Percentiles rank a stretch among this genome's conserved stretches.
Conservation (phyloP, 306 rosid genomes). For the Gastrolobium bilobum region DNA sequence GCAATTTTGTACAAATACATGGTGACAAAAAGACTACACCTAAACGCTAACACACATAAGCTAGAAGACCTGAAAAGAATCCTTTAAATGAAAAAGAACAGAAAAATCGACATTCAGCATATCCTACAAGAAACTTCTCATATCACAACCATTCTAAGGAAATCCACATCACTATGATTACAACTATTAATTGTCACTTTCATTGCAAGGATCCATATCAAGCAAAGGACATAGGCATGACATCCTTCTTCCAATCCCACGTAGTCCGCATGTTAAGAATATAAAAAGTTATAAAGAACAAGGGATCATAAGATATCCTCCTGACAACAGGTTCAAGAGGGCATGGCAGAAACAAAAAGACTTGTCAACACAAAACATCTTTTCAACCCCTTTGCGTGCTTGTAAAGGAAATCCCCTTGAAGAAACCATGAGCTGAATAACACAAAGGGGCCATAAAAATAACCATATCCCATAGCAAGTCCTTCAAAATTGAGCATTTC, state of each 20-base stretch:
- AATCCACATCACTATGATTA: not conserved
- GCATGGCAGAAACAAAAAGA: not conserved
- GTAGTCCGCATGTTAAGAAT: not conserved
- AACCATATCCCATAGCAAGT: not conserved
- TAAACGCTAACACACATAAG: not conserved
- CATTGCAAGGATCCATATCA: not conserved
- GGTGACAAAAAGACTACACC: conserved; percentile 2
- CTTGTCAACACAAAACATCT: no score
- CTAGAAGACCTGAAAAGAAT: conserved; percentile 3
- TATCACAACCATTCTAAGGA: conserved; percentile 12
- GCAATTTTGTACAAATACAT: not conserved
- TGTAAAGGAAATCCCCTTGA: not conserved
- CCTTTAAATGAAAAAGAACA: conserved; percentile 19
- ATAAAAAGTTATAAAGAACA: not conserved
- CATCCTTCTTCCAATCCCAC: conserved; percentile 19
- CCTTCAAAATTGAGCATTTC: not conserved
- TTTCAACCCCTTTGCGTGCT: not conserved
- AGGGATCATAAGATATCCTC: not conserved
- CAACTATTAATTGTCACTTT: not conserved
- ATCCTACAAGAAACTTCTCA: conserved; percentile 31
- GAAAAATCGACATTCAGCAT: conserved; percentile 20
- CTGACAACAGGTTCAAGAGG: not conserved
- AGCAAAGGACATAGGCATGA: not conserved
- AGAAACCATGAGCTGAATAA: not conserved
- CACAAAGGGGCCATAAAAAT: not conserved